Base-by-base conservation (phyloP, 1,284 basidiomycete species). In the Fomitopsis schrenkii region DNA sequence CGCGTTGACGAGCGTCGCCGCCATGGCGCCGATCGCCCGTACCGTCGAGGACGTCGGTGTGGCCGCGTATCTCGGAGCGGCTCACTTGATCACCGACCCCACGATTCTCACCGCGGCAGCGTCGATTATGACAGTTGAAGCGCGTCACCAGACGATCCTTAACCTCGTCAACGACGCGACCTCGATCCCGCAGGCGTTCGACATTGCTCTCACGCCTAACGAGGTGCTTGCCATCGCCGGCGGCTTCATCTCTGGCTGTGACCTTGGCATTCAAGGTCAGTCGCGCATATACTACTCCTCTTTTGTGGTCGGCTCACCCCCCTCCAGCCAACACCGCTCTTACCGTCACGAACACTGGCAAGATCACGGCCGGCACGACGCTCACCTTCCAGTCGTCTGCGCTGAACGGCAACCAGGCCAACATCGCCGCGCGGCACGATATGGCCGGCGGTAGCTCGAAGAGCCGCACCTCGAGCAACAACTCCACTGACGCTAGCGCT, bases 41-140 rank as follows among this genome's bases (percentile, higher is more conserved):
- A 75, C 88, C 2, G 83, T 95, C n/a, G 93, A 95, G 77, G 82
- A 86, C 63, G 81, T 93, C 50, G 92, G 93, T 67, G 90, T 93
- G 48, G 76, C 80, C 40, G 91, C 91, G 2, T 95, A 95, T 76
- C 83, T 93, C 42, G 93, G 93, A 62, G 91, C 85, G 57, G 86
- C 88, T 7, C 79, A 83, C 59, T 81, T 90, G 58, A 69, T 93
- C 57, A 72, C 77, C 26, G 86, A 92, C 68, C 84, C 87, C n/a
- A 74, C 78, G 40, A 71, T 93, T 66, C 77, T 93, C 57, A 83
- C 83, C 58, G 82, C 85, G 35, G 91, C 91, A 55, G 92, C 82
- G 8, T 86, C 87, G 33, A 94, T 95, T 75, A 72, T 93, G 71
- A 91, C 93, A 41, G 80, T 91, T 58, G 93, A 95, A 72, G 88